Conservation (phyloP, 106 monocot genomes). For the Apostasia shenzhenica region DNA sequence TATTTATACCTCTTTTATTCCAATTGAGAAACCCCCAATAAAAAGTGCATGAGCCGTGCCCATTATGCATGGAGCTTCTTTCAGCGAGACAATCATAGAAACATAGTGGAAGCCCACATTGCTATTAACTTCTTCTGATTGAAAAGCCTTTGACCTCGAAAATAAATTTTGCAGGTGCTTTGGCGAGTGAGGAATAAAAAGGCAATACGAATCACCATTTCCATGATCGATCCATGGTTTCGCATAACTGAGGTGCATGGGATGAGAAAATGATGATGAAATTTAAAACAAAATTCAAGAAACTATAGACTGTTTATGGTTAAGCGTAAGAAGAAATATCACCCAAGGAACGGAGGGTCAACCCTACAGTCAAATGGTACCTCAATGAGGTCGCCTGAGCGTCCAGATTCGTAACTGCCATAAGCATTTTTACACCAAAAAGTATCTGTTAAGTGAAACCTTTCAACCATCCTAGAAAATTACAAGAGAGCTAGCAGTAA, state of each 20-base stretch:
- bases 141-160: slow-evolving; percentile 28
- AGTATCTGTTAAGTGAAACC: neutral
- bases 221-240: slow-evolving; percentile 65
- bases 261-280: neutral
- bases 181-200: slow-evolving; percentile 85
- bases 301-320: neutral
- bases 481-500: too few species aligned
- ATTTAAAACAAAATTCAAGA: neutral
- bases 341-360: slow-evolving; percentile 83
- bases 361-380: slow-evolving; percentile 63
- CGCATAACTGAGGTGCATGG: slow-evolving; percentile 45
- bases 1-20: slow-evolving; percentile 31
- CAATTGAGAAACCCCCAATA: slow-evolving; percentile 76
- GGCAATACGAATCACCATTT: slow-evolving; percentile 50
- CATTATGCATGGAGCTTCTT: slow-evolving; percentile 45
- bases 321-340: slow-evolving; percentile 10
- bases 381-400: slow-evolving; percentile 17
- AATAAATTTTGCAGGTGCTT: slow-evolving; percentile 36
- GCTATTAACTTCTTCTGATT: slow-evolving; percentile 6
- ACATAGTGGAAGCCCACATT: slow-evolving; percentile 36
- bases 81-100: slow-evolving; percentile 51
- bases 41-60: slow-evolving; percentile 56
- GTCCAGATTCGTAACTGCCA: slow-evolving; percentile 19
- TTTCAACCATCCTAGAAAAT: neutral
- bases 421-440: slow-evolving; percentile 36